Evolutionary conservation across 2,329 filamentous ascomycete genomes (phyloP).

Genomic region (Cryphonectria naterciae): DNA sequence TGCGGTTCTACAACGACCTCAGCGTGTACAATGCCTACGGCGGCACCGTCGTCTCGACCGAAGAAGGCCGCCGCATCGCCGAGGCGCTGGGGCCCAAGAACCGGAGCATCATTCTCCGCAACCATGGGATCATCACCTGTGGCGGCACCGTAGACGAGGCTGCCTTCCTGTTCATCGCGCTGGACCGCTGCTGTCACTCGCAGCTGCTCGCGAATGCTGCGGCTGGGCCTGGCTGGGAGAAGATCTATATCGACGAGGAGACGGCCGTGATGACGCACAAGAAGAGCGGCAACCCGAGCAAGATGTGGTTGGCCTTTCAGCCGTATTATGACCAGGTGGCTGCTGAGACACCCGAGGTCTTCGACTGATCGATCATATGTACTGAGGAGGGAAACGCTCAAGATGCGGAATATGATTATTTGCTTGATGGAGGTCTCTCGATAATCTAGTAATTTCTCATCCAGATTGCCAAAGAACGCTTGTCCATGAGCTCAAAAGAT

Average conservation of each 20-base stretch:
- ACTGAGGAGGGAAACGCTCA: background rate
- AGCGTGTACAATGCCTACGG: conserved; percentile 10
- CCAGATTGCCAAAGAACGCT: no score
- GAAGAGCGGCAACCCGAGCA: conserved; percentile 8
- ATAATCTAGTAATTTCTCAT: background rate
- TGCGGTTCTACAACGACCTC: conserved; percentile 12
- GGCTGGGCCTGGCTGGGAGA: conserved; percentile 34
- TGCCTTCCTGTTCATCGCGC: conserved; percentile 3
- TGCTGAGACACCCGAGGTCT: background rate
- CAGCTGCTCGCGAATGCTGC: conserved; percentile 13
- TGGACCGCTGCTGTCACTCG: conserved; percentile 14
- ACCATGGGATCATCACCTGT: conserved; percentile 11
- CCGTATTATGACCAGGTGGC: conserved; percentile 11
- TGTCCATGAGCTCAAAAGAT: no score
- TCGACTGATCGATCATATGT: background rate
- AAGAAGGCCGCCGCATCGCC: conserved; percentile 7
- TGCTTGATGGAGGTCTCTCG: background rate
- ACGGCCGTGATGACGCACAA: conserved; percentile 34
- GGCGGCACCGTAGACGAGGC: conserved; percentile 7
- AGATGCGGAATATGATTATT: background rate
- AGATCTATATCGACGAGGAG: conserved; percentile 40
- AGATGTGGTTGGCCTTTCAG: conserved; percentile 16
- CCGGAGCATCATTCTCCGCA: conserved; percentile 11
- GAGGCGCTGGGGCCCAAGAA: conserved; percentile 11
- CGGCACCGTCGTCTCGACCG: conserved; percentile 2